These are phyloP conservation scores for Castanopsis chinensis DNA, from an alignment of 306 rosid species.

Conservation along the genomic window DNA sequence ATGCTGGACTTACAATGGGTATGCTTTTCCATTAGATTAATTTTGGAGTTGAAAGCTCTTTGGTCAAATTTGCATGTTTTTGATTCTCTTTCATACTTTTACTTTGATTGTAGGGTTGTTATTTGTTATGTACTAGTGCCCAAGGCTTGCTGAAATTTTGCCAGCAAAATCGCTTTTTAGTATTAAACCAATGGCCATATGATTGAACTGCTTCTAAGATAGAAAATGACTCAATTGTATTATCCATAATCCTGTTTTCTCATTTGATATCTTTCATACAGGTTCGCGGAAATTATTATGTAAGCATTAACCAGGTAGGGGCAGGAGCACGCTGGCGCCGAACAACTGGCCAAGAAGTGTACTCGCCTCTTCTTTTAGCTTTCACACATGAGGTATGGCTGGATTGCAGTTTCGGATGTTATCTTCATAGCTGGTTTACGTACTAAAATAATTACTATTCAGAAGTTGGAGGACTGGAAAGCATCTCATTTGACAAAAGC, in stretches of 20 bases:
- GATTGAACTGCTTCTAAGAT: not conserved
- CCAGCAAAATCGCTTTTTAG: not conserved
- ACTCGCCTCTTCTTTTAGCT: conserved; percentile 66
- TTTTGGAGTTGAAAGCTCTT: too few relatives aligned
- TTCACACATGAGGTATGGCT: conserved; percentile 61
- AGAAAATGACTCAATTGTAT: not conserved
- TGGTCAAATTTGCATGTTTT: not conserved
- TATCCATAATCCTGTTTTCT: not conserved
- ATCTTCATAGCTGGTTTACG: not conserved
- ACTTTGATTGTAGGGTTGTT: too few relatives aligned
- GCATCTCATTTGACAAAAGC: conserved; percentile 56
- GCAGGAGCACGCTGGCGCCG: conserved; percentile 75
- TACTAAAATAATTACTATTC: conserved; percentile 20
- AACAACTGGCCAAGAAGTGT: conserved; percentile 68
- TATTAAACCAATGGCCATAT: not conserved
- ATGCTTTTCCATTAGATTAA: too few relatives aligned
- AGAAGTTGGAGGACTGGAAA: conserved; percentile 64
- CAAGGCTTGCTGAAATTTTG: too few relatives aligned
- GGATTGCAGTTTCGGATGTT: not conserved
- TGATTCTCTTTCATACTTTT: not conserved
- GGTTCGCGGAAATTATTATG: conserved; percentile 69
- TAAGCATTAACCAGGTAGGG: conserved; percentile 47
- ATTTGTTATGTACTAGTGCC: too few relatives aligned
- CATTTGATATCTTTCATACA: conserved; percentile 26
- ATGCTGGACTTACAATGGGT: too few relatives aligned